Base-by-base conservation (phyloP, 345 rosid genomes). In the Excoecaria cochinchinensis region DNA sequence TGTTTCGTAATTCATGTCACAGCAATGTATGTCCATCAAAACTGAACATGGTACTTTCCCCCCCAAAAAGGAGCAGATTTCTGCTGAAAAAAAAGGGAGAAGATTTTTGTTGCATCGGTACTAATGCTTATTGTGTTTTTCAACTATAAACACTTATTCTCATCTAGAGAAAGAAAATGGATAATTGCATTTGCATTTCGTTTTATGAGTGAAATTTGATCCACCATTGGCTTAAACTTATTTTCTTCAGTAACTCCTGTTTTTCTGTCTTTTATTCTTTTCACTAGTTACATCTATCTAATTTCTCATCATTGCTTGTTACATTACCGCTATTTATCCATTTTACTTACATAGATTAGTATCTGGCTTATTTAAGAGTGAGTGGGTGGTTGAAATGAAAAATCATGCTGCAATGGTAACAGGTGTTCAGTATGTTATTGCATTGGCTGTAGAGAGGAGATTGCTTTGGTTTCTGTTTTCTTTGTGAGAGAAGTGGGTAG, bases 21-120 rank as follows among this genome's bases (percentile, higher is more conserved):
- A 53, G 53, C 64, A 47, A 52, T 53, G 55, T 64, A 75, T 74
- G 22, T 66, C 61, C 31, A 48, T 50, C 11, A 69, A 22, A 69
- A 65, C 24, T 21, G 70, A 62, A 67, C 55, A 47, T 16, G 38
- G 4, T 11, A 10, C 48, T 40, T 8, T 40, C 25, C 68, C 55
- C 50, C 50, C 31, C 1, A 2, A 31, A 31, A 31, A 31, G 31
- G 2, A 31, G 3, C 61, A 11, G 55, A 8, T 17, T 22, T 31
- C 40, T 25, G 36, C 52, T 10, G 9, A 47, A 48, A 48, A 25
- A 52, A 5, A 14, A 3, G 19, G 57, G 21, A 53, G 25, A 19
- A 38, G 46, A 36, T 62, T 66, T 42, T 14, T 11, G 53, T 17
- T 53, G 16, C 16, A 53, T 31, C 31, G 2, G 31, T 31, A 31